Evolutionary conservation across 2,329 filamentous ascomycete genomes (phyloP).

Genomic region (Xylaria sp.): DNA sequence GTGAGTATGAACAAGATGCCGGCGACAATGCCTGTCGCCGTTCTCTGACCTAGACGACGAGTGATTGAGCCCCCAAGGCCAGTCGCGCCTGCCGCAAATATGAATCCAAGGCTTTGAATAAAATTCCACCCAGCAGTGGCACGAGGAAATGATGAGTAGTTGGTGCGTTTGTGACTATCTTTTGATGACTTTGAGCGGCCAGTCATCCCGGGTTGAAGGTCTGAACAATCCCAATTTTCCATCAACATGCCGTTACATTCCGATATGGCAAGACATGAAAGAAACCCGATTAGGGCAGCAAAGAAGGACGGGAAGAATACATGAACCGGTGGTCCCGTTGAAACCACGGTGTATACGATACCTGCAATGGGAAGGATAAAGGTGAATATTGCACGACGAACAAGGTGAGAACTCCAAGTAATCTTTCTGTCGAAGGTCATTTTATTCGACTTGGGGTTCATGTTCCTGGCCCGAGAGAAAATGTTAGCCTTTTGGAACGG

Average conservation of each 20-base stretch:
- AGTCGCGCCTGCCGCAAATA: slow-evolving; percentile 75
- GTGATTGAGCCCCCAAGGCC: slow-evolving; percentile 75
- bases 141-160: slow-evolving; percentile 81
- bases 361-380: slow-evolving; percentile 74
- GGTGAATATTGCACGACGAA: slow-evolving; percentile 75
- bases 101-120: slow-evolving; percentile 75
- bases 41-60: slow-evolving; percentile 72
- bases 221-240: slow-evolving; percentile 85
- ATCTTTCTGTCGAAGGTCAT: slow-evolving; percentile 73
- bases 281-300: slow-evolving; percentile 73
- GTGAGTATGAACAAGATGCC: slow-evolving; percentile 74
- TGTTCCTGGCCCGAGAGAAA: slow-evolving; percentile 73
- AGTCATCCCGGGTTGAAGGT: slow-evolving; percentile 78
- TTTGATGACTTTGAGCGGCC: slow-evolving; percentile 61
- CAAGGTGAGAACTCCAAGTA: slow-evolving; percentile 77
- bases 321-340: slow-evolving; percentile 69
- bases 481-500: slow-evolving; percentile 78
- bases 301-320: slow-evolving; percentile 74
- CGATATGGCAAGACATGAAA: slow-evolving; percentile 77
- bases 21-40: slow-evolving; percentile 75
- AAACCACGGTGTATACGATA: slow-evolving; percentile 74
- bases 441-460: slow-evolving; percentile 70
- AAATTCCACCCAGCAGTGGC: slow-evolving; percentile 77
- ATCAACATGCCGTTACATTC: slow-evolving; percentile 83
- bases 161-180: slow-evolving; percentile 63